phyloP scores from a whole-genome alignment of 805 yeast species.

The Candida hungchunana region DNA sequence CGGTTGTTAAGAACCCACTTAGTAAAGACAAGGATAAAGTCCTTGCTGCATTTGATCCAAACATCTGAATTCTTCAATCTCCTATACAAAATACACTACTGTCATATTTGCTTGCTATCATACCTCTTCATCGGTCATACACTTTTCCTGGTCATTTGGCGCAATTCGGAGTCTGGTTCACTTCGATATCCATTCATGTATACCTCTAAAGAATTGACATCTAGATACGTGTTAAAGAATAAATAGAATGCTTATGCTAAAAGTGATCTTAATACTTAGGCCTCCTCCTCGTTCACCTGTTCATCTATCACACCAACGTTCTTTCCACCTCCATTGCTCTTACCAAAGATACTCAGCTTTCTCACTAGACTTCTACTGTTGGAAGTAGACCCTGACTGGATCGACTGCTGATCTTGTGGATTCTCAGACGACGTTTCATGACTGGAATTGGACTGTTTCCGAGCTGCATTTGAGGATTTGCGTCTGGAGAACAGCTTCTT shows the following conservation, averaged over 20 bases:
- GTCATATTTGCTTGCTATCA: too few relatives aligned
- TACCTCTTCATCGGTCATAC: too few relatives aligned
- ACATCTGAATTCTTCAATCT: constrained; percentile 1
- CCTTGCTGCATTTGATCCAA: constrained; percentile 29
- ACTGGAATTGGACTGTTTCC: constrained; percentile 23
- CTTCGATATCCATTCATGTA: too few relatives aligned
- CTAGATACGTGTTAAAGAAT: too few relatives aligned
- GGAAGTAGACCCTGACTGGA: constrained; percentile 15
- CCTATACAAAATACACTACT: not conserved
- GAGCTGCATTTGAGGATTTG: constrained; percentile 13
- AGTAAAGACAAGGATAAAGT: constrained; percentile 24
- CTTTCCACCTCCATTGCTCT: constrained; percentile 10
- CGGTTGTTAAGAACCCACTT: constrained; percentile 19
- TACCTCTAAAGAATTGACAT: too few relatives aligned
- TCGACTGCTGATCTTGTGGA: constrained; percentile 7
- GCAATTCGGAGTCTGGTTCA: too few relatives aligned
- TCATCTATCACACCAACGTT: constrained; percentile 21
- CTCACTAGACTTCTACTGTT: constrained; percentile 21
- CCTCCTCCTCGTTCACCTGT: constrained; percentile 16
- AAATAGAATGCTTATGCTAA: too few relatives aligned
- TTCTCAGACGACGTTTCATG: constrained; percentile 11
- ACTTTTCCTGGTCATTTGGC: too few relatives aligned
- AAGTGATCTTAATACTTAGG: too few relatives aligned
- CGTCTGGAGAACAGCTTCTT: constrained; percentile 22
- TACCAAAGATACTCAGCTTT: constrained; percentile 25